Evolutionary conservation across 257 asterid species (phyloP).

Genomic region (Nicotiana obtusifolia): DNA sequence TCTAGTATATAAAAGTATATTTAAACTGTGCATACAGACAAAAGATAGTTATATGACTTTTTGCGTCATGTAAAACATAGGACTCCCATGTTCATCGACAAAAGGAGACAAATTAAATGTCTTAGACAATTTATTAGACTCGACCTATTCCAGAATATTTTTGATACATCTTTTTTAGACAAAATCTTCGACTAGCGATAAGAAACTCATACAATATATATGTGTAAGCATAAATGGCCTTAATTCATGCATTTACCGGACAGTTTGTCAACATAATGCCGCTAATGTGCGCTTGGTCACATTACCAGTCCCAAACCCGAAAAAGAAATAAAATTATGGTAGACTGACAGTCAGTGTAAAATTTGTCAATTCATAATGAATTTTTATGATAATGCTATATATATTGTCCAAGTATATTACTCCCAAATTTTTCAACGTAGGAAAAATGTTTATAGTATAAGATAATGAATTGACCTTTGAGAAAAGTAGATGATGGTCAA

Average conservation of each 20-base stretch:
- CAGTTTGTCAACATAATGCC: neutral
- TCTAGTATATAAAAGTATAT: too few species aligned
- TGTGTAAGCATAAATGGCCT: neutral
- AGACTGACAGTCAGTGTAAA: too few species aligned
- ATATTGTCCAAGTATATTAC: neutral
- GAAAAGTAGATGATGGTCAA: neutral
- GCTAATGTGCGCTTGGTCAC: too few species aligned
- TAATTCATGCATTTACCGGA: neutral
- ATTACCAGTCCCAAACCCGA: too few species aligned
- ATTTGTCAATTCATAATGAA: too few species aligned
- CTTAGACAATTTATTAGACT: neutral
- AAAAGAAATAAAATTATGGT: rapidly evolving
- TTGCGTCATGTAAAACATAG: too few species aligned
- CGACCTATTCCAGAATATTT: neutral
- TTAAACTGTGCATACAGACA: too few species aligned
- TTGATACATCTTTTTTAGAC: neutral
- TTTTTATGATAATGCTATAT: neutral
- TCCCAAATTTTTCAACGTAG: neutral
- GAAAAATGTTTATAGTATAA: neutral
- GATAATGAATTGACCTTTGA: neutral
- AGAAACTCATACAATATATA: neutral
- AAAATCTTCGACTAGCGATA: neutral
- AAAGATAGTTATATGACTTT: too few species aligned
- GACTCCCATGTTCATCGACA: neutral
- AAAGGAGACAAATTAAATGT: neutral